Base-by-base conservation (phyloP, 495 filamentous ascomycete species). In the Daldinia loculata region DNA sequence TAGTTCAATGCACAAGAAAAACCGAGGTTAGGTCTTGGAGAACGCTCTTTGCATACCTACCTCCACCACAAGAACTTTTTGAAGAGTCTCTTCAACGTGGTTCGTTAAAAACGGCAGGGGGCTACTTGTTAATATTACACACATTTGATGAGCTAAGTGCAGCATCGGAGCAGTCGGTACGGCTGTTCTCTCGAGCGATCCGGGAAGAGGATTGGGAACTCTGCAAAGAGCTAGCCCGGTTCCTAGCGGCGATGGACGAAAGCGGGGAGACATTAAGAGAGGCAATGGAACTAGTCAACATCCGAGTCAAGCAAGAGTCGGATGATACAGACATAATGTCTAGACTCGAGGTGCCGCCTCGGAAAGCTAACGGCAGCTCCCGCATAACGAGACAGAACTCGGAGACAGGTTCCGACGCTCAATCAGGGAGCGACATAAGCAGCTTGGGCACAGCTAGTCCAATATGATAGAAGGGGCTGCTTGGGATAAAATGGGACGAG, bases 1-100 rank as follows among this genome's bases (percentile, higher is more conserved):
- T 99, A 5, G 94, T 99, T 1, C 95, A 97, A 81, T 99, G 96
- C 79, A 97, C 95, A 0, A 90, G 96, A 22, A 98, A 99, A 80
- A 99, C 96, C 0, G 96, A 99, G 72, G 89, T 97, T 6, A 89
- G 94, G 29, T 96, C 91, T 22, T 99, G 96, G 96, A 90, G 91
- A 29, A 97, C 96, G 1, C 85, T 99, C 2, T 98, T 98, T 77
- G 86, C 89, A 9, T 90, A 96, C 72, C 86, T 98, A 1, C 95
- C 96, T 3, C 91, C 94, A 3, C 93, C 95, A 6, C 90, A 93
- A 67, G 90, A 93, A 63, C 86, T 98, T 0, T 99, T 98, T 60
- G 95, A 98, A 78, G 92, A 96, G 78, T 92, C 93, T 1, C 83
- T 99, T 22, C 88, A 89, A 67, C 87, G 91, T 19, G 92, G 91